Percentiles rank a stretch among this genome's conserved stretches.
Conservation (phyloP, 2,329 filamentous ascomycete species). For the Monosporascus sp. region DNA sequence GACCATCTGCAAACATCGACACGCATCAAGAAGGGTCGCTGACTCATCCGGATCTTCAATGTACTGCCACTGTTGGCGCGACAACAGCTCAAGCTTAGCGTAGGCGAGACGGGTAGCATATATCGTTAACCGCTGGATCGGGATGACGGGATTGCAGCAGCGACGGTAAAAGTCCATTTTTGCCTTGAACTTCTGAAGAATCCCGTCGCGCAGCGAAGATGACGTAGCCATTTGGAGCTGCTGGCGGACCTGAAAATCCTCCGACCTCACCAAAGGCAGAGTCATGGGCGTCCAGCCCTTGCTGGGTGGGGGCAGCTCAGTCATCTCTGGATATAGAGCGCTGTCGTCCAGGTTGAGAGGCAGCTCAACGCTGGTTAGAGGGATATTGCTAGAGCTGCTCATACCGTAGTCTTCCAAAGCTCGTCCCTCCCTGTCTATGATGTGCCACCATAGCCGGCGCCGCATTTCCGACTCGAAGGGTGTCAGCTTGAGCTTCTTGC, state of each 20-base stretch:
- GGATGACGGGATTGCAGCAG: slow-evolving; percentile 10
- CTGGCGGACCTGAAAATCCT: background rate
- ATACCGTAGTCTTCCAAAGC: background rate
- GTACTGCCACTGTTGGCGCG: slow-evolving; percentile 5
- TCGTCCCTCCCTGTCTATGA: slow-evolving; percentile 2
- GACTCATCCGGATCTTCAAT: background rate
- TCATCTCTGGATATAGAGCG: background rate
- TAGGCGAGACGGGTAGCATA: slow-evolving; percentile 1
- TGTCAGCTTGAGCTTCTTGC: slow-evolving; percentile 16
- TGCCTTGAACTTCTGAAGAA: background rate
- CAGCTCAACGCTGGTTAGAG: background rate
- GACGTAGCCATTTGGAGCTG: background rate
- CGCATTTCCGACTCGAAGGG: slow-evolving; percentile 24
- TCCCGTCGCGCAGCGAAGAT: background rate
- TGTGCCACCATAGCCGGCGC: slow-evolving; percentile 25
- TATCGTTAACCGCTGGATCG: slow-evolving; percentile 5
- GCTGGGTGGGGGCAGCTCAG: background rate
- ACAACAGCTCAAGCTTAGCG: slow-evolving; percentile 8
- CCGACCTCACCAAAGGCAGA: background rate
- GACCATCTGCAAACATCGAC: background rate
- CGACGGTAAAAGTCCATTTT: slow-evolving; percentile 1
- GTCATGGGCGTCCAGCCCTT: background rate
- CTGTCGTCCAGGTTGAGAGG: background rate
- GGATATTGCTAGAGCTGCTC: background rate
- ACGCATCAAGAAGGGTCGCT: background rate